Conservation (phyloP, 129 eudicot genomes). For the Artemisia argyi region DNA sequence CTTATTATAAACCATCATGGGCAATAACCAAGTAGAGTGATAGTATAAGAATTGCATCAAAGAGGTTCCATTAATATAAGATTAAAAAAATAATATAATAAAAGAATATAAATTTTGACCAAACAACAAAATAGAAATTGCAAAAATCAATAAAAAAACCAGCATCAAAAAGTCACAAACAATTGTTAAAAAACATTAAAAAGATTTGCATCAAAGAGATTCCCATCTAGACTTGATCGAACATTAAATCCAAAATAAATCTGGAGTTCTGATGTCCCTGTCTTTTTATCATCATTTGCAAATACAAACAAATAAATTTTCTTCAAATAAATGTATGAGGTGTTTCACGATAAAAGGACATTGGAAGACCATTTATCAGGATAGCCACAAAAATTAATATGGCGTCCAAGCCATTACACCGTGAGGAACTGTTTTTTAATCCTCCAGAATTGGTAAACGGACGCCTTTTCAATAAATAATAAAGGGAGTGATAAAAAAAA, state of each 20-base stretch:
- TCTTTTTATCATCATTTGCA: conserved; percentile 42
- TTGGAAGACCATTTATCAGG: conserved; percentile 44
- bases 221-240: conserved; percentile 45
- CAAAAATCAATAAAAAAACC: no score
- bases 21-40: no score
- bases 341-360: conserved; percentile 60
- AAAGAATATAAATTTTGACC: no score
- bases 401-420: conserved; percentile 77
- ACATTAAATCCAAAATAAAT: conserved; percentile 3
- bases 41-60: no score
- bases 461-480: conserved; percentile 22
- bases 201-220: conserved; percentile 38
- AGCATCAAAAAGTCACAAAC: background rate
- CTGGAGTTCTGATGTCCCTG: conserved; percentile 41
- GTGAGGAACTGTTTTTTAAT: conserved; percentile 44
- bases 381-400: conserved; percentile 37
- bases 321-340: conserved; percentile 35
- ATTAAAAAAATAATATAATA: no score
- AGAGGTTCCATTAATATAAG: no score
- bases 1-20: conserved; percentile 42
- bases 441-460: conserved; percentile 79
- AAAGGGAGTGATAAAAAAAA: background rate
- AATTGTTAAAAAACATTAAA: background rate
- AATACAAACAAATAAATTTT: background rate
- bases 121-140: no score